A percentile compares a stretch with the other conserved stretches of the same genome.
Conservation (phyloP, 306 rosid species). For the Cicer chorassanicum region DNA sequence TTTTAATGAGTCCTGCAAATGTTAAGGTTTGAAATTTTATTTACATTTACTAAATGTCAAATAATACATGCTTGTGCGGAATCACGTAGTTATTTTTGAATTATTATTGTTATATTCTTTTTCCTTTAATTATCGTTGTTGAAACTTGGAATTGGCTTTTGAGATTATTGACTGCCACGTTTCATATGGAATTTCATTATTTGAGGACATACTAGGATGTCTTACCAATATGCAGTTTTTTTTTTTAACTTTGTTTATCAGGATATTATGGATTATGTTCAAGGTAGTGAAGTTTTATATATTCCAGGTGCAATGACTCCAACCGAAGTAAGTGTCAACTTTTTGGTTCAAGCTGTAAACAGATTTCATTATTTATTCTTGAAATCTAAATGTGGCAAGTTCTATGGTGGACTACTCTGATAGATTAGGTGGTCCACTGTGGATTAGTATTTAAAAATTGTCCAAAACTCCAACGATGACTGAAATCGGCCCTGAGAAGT, state of each 20-base stretch:
- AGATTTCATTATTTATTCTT: constrained; percentile 17
- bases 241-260: constrained; percentile 44
- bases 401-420: neutral
- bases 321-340: constrained; percentile 75
- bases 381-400: constrained; percentile 11
- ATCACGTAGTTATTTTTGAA: constrained; percentile 9
- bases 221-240: constrained; percentile 19
- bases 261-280: constrained; percentile 66
- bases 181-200: constrained; percentile 4
- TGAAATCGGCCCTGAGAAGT: neutral
- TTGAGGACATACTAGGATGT: constrained; percentile 5
- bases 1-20: constrained; percentile 84
- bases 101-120: neutral
- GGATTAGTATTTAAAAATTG: neutral
- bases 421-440: neutral
- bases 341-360: constrained; percentile 36
- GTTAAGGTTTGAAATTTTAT: constrained; percentile 62
- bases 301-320: constrained; percentile 97
- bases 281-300: constrained; percentile 61
- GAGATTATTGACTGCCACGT: constrained; percentile 27
- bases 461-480: neutral
- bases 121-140: neutral
- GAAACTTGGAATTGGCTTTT: constrained; percentile 1
- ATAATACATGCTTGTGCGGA: neutral
- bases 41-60: constrained; percentile 8